Base-by-base conservation (phyloP, 768 basidiomycete species). In the Termitomyces sp. region DNA sequence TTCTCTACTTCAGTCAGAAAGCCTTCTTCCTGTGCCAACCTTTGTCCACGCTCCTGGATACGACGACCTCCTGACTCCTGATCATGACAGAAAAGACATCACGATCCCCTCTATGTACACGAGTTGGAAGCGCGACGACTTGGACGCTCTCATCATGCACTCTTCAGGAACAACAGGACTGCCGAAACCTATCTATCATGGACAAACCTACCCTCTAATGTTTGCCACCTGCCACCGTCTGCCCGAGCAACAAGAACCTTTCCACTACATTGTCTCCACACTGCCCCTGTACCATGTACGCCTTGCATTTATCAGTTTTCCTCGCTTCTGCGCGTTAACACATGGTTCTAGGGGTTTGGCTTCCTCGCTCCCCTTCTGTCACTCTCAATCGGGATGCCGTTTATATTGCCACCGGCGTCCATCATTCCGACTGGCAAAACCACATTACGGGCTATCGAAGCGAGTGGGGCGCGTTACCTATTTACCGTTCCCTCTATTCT, bases 161-260 rank as follows among this genome's bases (percentile, higher is more conserved):
- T 78, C 79, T 0, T 80, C 77, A 4, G 80, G 79, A 13, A 80
- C 79, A 5, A 79, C 78, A 3, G 80, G 78, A n/a, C 68, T 78
- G 37, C 79, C 79, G 1, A 81, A 81, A 63, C 71, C 78, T 1
- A 75, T 81, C 29, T 68, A 62, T 46, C 72, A 74, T 39, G 65
- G 69, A 7, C 72, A 72, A 39, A 64, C 68, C 0, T 76, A 71
- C 46, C 59, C 69, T 6, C 67, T 76, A 12, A 46, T 71, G 7
- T 74, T 68, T 44, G 71, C 72, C 5, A 64, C 71, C 0, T 71
- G 71, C 43, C 74, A 76, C 56, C 67, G 69, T 41, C 61, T 76
- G 27, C 69, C 72, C 5, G 67, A 70, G 36, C 65, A 70, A 56
- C 59, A 61, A 2, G 65, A 68, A 1, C 60, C 68, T 3, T 72